These are phyloP conservation scores for Ormosia semicastrata DNA, from an alignment of 306 rosid genomes.

Conservation along the genomic window DNA sequence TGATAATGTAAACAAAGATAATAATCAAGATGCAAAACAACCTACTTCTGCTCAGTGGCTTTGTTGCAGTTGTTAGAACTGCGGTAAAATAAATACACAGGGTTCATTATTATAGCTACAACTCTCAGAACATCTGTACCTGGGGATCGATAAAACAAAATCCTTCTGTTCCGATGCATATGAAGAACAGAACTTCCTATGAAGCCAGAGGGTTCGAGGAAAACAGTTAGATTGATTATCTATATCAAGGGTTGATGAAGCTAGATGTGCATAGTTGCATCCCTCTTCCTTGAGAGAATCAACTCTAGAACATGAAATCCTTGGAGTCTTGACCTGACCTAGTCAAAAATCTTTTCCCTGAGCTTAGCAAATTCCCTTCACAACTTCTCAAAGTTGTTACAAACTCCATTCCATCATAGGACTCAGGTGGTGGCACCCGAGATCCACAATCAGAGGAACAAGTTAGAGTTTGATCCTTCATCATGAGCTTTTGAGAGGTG, in stretches of 20 bases:
- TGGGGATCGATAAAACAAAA: constrained; percentile 36
- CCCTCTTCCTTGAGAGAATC: constrained; percentile 45
- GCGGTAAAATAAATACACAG: constrained; percentile 28
- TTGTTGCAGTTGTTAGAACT: constrained; percentile 29
- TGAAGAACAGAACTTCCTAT: constrained; percentile 37
- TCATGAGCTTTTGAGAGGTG: constrained; percentile 51
- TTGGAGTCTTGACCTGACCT: constrained; percentile 41
- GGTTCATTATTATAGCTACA: constrained; percentile 32
- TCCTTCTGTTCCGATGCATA: constrained; percentile 43
- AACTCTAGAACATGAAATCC: constrained; percentile 39
- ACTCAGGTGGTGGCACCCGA: constrained; percentile 40
- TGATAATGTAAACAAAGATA: not conserved
- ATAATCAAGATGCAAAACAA: not conserved
- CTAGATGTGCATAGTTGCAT: constrained; percentile 30
- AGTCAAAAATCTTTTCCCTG: constrained; percentile 42
- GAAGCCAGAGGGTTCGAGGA: constrained; percentile 50
- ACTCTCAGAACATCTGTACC: constrained; percentile 41
- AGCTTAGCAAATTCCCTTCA: constrained; percentile 62
- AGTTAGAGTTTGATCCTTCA: constrained; percentile 42
- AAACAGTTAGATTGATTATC: constrained; percentile 57
- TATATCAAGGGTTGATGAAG: constrained; percentile 38
- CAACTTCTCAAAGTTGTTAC: constrained; percentile 53
- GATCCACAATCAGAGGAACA: constrained; percentile 46
- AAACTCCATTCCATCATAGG: constrained; percentile 35
- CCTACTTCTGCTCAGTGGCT: constrained; percentile 36